phyloP scores from a whole-genome alignment of 805 yeast species.

The Wickerhamomyces bisporus region DNA sequence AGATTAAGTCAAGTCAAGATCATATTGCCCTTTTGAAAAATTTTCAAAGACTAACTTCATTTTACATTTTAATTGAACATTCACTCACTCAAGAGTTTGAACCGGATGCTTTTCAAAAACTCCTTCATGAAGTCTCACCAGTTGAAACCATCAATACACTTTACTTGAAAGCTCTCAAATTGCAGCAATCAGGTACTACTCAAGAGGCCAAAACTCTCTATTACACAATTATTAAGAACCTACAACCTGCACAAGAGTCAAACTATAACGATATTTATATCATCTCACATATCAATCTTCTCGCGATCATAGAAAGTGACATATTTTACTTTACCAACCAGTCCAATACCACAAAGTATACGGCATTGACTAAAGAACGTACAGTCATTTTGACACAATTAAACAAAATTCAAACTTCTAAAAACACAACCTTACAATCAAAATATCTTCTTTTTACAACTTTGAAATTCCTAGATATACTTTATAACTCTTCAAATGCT shows the following conservation, averaged over 20 bases:
- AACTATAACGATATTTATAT: slow-evolving; percentile 14
- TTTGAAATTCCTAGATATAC: slow-evolving; percentile 6
- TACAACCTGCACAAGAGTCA: not conserved
- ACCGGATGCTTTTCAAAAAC: slow-evolving; percentile 1
- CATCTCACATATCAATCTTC: slow-evolving; percentile 9
- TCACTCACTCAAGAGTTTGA: slow-evolving; percentile 8
- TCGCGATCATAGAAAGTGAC: slow-evolving; percentile 12
- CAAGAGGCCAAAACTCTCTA: slow-evolving; percentile 8
- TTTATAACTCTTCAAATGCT: slow-evolving; percentile 12
- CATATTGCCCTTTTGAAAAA: not conserved
- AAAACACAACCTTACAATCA: slow-evolving; percentile 2
- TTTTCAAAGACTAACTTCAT: slow-evolving; percentile 3
- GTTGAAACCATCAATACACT: not conserved
- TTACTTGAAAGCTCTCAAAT: slow-evolving; percentile 12
- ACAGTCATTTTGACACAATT: slow-evolving; percentile 3
- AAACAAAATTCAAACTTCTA: slow-evolving; percentile 1
- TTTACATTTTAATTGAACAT: slow-evolving; percentile 13
- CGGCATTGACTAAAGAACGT: slow-evolving; percentile 7
- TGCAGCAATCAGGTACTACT: slow-evolving; percentile 14
- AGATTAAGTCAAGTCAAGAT: not conserved
- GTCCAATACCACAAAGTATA: not conserved
- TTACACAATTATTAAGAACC: slow-evolving; percentile 4
- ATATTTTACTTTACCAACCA: slow-evolving; percentile 7
- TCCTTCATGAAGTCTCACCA: not conserved
- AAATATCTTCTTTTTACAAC: slow-evolving; percentile 14